Base-by-base conservation (phyloP, 106 monocot species). In the Dendrobium officinale region DNA sequence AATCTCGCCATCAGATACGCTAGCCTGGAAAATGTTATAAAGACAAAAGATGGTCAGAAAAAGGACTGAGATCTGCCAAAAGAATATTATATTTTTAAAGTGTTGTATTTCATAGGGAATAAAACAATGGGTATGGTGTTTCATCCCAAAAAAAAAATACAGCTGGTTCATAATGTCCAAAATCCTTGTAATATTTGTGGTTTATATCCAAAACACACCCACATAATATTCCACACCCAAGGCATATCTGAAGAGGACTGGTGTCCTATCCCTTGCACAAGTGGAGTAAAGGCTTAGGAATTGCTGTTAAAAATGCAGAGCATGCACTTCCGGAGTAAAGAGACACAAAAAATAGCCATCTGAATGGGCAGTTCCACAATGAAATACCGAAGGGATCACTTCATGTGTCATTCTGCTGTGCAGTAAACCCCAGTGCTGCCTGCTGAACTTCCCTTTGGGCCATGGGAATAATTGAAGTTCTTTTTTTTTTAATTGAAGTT, bases 1-100 rank as follows among this genome's bases (percentile, higher is more conserved):
- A 76, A 49, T 83, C 83, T 87, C 88, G 58, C 95, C 98, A 88
- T 98, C 87, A 72, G 91, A 90, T 67, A 91, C 79, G 87, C 95
- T 98, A 43, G 91, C 86, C 98, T 98, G 82, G 11, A 16, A 74
- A 16, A 74, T 42, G 15, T 42, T n/a, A 61, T 5, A n/a, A 44
- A 80, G 40, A 55, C 29, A 81, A 47, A n/a, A 67, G n/a, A 49
- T 15, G 13, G 7, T 68, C 18, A 79, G 5, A 4, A 61, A 17
- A 42, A 77, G 73, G 44, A 67, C 42, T 31, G 6, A 7, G 43
- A 74, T 72, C 19, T 43, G 11, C 41, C 74, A 74, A 74, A 74
- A 44, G 7, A 33, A 40, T 40, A 64, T 24, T 64, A 70, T 20
- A n/a, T 22, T 13, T 74, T 19, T 43, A 44, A n/a, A 61, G 24